Evolutionary conservation across 129 eudicot species (phyloP), one percentile per base, ranked within the genome.

Genomic region (Flaveria ramosissima): DNA sequence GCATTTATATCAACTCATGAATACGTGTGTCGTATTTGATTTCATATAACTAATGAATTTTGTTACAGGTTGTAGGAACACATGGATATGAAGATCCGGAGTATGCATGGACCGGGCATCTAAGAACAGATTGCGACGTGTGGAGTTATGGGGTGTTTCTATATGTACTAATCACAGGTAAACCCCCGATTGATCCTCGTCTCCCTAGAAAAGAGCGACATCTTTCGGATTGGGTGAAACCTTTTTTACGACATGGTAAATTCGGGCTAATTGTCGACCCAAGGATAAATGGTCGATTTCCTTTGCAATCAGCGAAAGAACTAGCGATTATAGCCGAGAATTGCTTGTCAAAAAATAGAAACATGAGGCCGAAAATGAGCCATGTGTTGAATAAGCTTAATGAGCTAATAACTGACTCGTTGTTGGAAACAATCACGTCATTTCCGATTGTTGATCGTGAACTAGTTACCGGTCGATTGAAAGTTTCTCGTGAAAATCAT

Each of bases 131-230:
- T 70, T 83, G 84, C 27, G 96, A 89, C 42, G 89, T 85, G 14
- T 89, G 88, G 86, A 85, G 96, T 75, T 89, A 83, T 26, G 96
- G 96, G 27, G 90, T 90, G 24, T 87, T 87, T 68, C 85, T 87
- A n/a, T 90, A 87, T 20, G 96, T 85, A 63, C 90, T 90, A 47
- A 87, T 90, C 53, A 87, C 92, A 0, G 92, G 92, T 15, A 83
- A 85, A 39, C 85, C 85, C 53, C 92, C 96, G 16, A 53, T 83
- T 71, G 88, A 85, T 16, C 79, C 75, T 5, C 57, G 78, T n/a
- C 86, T 87, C 57, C 96, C 92, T 17, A 83, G 59, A 68, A 56
- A 65, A 42, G 90, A 87, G 77, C 92, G 87, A 47, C 85, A 85
- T 67, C 92, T 89, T 48, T 50, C 87, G 16, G 92, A 85, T 70